Evolutionary conservation across 108 stramenopile species (phyloP).

Genomic region (Skeletonema tropicum): DNA sequence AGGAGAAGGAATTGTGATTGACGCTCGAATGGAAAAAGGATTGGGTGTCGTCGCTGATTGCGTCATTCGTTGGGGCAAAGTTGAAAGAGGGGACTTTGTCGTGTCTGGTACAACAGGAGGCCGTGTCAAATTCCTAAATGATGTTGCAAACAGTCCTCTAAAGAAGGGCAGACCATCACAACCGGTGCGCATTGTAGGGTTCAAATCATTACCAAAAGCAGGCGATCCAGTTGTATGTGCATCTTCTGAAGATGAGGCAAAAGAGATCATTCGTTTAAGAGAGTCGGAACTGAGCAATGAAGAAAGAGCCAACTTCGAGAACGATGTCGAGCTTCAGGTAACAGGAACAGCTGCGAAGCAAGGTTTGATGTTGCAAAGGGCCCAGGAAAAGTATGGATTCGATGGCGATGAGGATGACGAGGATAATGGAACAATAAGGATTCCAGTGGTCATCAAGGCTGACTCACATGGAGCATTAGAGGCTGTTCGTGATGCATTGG

Average conservation of each 20-base stretch:
- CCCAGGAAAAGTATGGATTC: constrained; percentile 37
- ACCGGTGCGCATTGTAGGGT: constrained; percentile 84
- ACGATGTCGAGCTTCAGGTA: constrained; percentile 38
- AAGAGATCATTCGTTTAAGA: constrained; percentile 64
- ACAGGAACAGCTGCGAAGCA: constrained; percentile 49
- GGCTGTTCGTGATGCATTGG: constrained; percentile 74
- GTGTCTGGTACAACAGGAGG: constrained; percentile 75
- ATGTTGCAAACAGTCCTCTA: constrained; percentile 64
- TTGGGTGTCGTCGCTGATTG: constrained; percentile 83
- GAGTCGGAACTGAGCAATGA: constrained; percentile 48
- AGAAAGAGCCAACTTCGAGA: constrained; percentile 41
- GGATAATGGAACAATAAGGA: constrained; percentile 52
- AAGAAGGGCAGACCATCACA: constrained; percentile 75
- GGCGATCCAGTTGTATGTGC: constrained; percentile 83
- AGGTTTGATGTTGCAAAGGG: constrained; percentile 48
- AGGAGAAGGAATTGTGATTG: constrained; percentile 85
- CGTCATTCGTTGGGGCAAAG: constrained; percentile 80
- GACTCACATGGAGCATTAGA: constrained; percentile 83
- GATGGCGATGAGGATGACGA: constrained; percentile 33
- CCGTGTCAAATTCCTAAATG: constrained; percentile 76
- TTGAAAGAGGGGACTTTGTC: constrained; percentile 72
- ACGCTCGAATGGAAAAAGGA: constrained; percentile 81
- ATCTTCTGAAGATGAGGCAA: constrained; percentile 69
- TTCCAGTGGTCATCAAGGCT: constrained; percentile 85
- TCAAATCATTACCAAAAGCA: constrained; percentile 81